phyloP scores from a whole-genome alignment of 768 basidiomycete genomes.

The Xerocomus brunneocitrinus region DNA sequence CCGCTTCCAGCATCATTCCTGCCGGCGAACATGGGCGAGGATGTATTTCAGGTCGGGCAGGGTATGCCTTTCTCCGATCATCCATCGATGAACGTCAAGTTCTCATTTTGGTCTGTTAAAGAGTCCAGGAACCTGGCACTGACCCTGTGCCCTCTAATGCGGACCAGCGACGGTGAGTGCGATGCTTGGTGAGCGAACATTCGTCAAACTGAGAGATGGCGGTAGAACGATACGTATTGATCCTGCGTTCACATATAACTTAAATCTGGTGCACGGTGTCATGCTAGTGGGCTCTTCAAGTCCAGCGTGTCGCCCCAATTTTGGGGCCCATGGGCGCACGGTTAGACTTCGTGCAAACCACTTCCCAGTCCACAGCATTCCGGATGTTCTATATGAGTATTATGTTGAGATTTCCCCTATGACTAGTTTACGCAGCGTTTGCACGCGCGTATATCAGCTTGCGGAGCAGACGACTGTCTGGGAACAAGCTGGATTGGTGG shows the following conservation, averaged over 20 bases:
- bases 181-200: not conserved
- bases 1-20: too few relatives aligned
- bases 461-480: not conserved
- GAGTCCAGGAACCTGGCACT: too few relatives aligned
- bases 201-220: not conserved
- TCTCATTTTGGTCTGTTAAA: too few relatives aligned
- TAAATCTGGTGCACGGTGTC: not conserved
- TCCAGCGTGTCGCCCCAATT: not conserved
- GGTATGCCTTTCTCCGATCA: too few relatives aligned
- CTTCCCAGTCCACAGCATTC: not conserved
- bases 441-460: not conserved
- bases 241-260: not conserved
- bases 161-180: not conserved
- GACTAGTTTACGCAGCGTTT: not conserved
- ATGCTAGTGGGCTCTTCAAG: not conserved
- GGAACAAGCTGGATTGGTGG: not conserved
- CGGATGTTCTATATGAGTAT: not conserved
- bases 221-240: not conserved
- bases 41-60: too few relatives aligned
- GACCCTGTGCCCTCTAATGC: not conserved
- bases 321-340: not conserved
- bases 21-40: too few relatives aligned
- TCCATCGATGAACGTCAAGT: too few relatives aligned
- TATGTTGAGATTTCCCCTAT: not conserved
- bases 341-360: not conserved